Evolutionary conservation across 257 asterid genomes (phyloP), one percentile per base, ranked within the genome.

Genomic region (Leptodermis oblonga): DNA sequence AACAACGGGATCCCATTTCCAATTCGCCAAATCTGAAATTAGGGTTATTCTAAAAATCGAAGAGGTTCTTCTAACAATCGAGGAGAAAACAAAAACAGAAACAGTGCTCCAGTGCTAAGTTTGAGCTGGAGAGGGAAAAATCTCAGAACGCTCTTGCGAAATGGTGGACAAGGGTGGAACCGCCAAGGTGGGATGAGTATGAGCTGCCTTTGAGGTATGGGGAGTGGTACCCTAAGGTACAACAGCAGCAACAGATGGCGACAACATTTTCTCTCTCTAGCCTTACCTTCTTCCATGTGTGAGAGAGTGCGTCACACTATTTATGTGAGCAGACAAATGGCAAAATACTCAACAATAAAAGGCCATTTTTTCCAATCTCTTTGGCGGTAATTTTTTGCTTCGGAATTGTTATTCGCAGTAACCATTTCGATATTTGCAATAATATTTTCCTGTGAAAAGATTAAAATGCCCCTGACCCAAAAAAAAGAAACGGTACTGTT

Each of bases 221-320:
- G 30, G 26, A 45, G 65, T 31, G 15, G 65, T 33, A 60, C 65
- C 11, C 15, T 25, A 23, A 62, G 28, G 49, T 61, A 62, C 49
- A 20, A 61, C 46, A 18, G n/a, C n/a, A n/a, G n/a, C n/a, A n/a
- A 22, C 28, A 5, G 30, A 61, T 17, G 46, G 66, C 18, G 26
- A 60, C 45, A 3, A 34, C 30, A 54, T 36, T 74, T 28, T 70
- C 76, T 76, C 73, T 76, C 80, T 70, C 75, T 65, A 58, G 37
- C 46, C 33, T 81, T 68, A 76, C 67, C 18, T 67, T 68, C 77
- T 79, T 68, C 74, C 79, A 74, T 73, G 78, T 61, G 67, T 1
- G 67, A 36, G 49, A 34, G 48, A 37, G 76, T 53, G 62, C 31
- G 73, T 66, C 62, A 60, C 73, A 46, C 34, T 51, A 74, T 51